Evolutionary conservation across 2,329 filamentous ascomycete genomes (phyloP).

Genomic region (Fusarium equiseti): DNA sequence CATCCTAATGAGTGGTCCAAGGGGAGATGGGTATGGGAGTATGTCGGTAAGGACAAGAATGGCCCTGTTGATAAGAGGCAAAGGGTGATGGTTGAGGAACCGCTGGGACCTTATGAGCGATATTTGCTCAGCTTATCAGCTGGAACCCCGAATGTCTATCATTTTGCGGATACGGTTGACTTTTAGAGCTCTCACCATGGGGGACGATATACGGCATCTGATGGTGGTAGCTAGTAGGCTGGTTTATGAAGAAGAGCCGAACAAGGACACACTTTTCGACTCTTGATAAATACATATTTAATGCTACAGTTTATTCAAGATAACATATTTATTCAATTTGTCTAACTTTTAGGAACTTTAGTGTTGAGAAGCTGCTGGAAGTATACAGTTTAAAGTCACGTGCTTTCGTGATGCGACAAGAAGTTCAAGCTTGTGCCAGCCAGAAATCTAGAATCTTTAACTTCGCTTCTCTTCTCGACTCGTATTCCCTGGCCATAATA

Average conservation of each 20-base stretch:
- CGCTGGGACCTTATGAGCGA: slow-evolving; percentile 65
- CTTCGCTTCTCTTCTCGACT: not conserved
- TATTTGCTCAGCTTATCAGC: slow-evolving; percentile 60
- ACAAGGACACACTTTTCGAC: not conserved
- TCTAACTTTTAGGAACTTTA: not conserved
- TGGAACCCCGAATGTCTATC: slow-evolving; percentile 58
- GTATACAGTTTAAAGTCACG: slow-evolving; percentile 22
- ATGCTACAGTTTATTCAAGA: not conserved
- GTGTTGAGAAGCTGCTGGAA: not conserved
- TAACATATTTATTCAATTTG: not conserved
- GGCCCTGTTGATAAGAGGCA: slow-evolving; percentile 57
- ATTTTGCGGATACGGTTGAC: slow-evolving; percentile 53
- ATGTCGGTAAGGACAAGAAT: slow-evolving; percentile 57
- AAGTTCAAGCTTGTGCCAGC: slow-evolving; percentile 6
- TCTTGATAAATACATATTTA: not conserved
- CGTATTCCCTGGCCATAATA: not conserved
- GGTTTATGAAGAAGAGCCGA: not conserved
- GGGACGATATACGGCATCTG: not conserved
- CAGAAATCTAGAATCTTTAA: not conserved
- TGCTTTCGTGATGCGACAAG: slow-evolving; percentile 34
- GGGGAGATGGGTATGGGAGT: slow-evolving; percentile 67
- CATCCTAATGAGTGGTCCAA: slow-evolving; percentile 45
- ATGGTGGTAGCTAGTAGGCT: not conserved
- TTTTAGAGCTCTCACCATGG: not conserved
- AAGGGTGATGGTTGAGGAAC: slow-evolving; percentile 64